A percentile compares a stretch with the other conserved stretches of the same genome.
Evolutionary conservation across 495 filamentous ascomycete species (phyloP).

Genomic region (Amphirosellinia nigrospora): DNA sequence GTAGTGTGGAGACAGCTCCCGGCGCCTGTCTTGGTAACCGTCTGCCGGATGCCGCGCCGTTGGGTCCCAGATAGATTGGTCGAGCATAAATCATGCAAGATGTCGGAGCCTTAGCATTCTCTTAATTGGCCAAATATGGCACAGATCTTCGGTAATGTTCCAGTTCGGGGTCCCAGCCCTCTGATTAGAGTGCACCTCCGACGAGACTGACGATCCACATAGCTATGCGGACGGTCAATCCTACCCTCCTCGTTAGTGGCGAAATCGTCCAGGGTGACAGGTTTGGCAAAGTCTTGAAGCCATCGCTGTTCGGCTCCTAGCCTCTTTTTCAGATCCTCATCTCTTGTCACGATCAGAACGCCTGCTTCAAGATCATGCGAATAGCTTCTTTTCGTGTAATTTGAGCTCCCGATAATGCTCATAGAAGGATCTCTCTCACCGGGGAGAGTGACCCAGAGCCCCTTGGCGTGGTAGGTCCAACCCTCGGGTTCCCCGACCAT

Average conservation of each 20-base stretch:
- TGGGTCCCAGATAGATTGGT: not conserved
- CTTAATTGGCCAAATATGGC: conserved; percentile 13
- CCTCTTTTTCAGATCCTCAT: conserved; percentile 72
- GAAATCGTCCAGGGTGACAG: conserved; percentile 76
- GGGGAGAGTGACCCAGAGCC: conserved; percentile 86
- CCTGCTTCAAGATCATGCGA: conserved; percentile 89
- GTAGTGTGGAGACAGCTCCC: not conserved
- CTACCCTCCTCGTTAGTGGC: conserved; percentile 77
- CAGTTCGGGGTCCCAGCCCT: not conserved
- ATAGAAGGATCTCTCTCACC: conserved; percentile 67
- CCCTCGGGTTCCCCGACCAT: conserved; percentile 78
- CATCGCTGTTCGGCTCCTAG: conserved; percentile 78
- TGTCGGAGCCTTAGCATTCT: not conserved
- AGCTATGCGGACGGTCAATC: conserved; percentile 81
- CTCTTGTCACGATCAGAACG: conserved; percentile 80
- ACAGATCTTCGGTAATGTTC: not conserved
- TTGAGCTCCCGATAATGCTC: conserved; percentile 86
- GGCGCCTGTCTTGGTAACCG: not conserved
- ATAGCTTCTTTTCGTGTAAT: conserved; percentile 95
- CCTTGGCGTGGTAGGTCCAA: conserved; percentile 99
- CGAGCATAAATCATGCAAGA: conserved; percentile 1
- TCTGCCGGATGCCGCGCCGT: not conserved
- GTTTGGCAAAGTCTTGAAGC: conserved; percentile 73
- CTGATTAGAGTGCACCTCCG: conserved; percentile 67
- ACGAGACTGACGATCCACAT: conserved; percentile 86